phyloP scores from a whole-genome alignment of 345 rosid species.

The Eucalyptus regnans region DNA sequence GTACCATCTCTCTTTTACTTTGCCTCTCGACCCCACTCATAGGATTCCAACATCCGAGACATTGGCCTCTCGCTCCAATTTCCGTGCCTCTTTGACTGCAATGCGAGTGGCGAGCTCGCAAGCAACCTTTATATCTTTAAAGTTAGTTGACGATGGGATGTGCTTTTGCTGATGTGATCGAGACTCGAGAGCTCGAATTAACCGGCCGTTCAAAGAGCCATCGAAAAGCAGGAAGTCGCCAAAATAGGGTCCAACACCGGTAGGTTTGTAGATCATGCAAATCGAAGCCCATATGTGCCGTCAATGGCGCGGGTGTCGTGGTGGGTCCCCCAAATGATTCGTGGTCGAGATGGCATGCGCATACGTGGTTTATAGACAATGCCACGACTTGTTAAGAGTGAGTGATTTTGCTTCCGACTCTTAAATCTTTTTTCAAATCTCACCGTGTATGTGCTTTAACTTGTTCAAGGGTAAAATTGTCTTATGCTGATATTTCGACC shows the following conservation, averaged over 20 bases:
- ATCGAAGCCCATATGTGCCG: neutral
- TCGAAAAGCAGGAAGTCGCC: neutral
- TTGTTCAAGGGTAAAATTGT: neutral
- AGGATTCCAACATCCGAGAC: neutral
- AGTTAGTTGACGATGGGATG: neutral
- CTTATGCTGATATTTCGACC: rapidly evolving
- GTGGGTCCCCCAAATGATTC: neutral
- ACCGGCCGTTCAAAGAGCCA: neutral
- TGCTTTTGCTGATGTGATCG: neutral
- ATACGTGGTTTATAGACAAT: neutral
- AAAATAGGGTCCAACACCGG: neutral
- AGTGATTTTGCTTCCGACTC: neutral
- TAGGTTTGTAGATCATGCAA: neutral
- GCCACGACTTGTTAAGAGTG: neutral
- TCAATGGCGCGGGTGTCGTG: neutral
- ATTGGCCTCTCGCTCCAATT: neutral
- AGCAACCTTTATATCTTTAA: neutral
- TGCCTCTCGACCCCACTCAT: neutral
- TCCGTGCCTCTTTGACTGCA: neutral
- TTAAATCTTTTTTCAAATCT: neutral
- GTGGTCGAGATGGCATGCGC: neutral
- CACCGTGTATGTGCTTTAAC: rapidly evolving
- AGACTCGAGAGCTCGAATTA: neutral
- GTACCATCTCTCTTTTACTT: neutral
- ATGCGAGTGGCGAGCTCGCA: neutral